A percentile compares a stretch with the other conserved stretches of the same genome.
Evolutionary conservation across 768 basidiomycete genomes (phyloP).

Genomic region (Leucogyrophana mollusca): DNA sequence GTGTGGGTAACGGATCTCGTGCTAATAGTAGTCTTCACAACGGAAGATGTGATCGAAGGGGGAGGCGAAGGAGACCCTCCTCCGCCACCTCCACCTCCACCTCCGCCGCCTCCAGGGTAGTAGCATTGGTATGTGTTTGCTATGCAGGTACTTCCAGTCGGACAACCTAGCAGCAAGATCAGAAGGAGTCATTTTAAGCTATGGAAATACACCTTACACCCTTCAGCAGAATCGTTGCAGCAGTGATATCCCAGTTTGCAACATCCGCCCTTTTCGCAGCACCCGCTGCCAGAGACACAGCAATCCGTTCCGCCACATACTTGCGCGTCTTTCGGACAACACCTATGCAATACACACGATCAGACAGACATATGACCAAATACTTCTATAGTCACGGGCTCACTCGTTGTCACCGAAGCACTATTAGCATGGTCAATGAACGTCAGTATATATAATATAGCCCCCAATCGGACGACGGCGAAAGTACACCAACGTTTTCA

Average conservation of each 20-base stretch:
- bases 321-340: constrained; percentile 13
- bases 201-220: constrained; percentile 19
- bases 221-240: constrained; percentile 19
- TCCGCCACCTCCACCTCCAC: constrained; percentile 3
- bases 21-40: not conserved
- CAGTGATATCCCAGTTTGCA: constrained; percentile 13
- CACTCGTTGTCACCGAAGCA: constrained; percentile 8
- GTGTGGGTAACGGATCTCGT: too few relatives aligned
- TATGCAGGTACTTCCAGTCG: constrained; percentile 10
- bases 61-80: constrained; percentile 3
- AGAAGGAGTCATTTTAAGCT: not conserved
- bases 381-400: too few relatives aligned
- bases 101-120: not conserved
- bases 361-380: not conserved
- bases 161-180: constrained; percentile 15
- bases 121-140: constrained; percentile 6
- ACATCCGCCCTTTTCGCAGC: constrained; percentile 10
- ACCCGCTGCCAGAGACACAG: constrained; percentile 8
- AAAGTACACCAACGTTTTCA: constrained; percentile 8
- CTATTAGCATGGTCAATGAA: constrained; percentile 3
- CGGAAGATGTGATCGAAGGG: not conserved
- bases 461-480: not conserved
- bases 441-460: constrained; percentile 4
- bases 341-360: constrained; percentile 5
- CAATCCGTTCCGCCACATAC: constrained; percentile 13